phyloP scores from a whole-genome alignment of 2,329 filamentous ascomycete genomes.

The Hypoxylon sp. region DNA sequence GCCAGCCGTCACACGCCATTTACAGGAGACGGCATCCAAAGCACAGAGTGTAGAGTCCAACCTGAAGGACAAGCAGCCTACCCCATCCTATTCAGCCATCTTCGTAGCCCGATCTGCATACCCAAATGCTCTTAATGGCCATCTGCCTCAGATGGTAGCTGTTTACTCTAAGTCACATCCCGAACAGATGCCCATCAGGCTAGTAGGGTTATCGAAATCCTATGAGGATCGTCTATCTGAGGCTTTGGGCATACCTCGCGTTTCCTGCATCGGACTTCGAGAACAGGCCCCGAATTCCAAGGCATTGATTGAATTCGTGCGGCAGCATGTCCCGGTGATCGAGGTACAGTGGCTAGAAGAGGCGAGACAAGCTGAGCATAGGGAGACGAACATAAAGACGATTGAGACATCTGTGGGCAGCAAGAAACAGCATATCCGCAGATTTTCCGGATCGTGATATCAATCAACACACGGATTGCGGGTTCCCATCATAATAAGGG shows the following conservation, averaged over 20 bases:
- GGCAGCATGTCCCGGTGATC: conserved; percentile 66
- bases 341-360: conserved; percentile 71
- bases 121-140: conserved; percentile 70
- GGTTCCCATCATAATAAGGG: neutral
- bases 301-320: conserved; percentile 70
- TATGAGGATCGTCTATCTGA: conserved; percentile 71
- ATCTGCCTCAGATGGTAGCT: conserved; percentile 70
- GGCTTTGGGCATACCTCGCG: conserved; percentile 73
- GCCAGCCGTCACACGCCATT: conserved; percentile 71
- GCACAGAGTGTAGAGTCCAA: conserved; percentile 1
- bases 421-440: conserved; percentile 53
- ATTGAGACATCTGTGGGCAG: conserved; percentile 59
- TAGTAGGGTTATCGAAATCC: conserved; percentile 74
- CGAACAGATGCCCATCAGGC: conserved; percentile 62
- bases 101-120: conserved; percentile 73
- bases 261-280: conserved; percentile 74
- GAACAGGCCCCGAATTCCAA: conserved; percentile 70
- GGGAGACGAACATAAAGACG: conserved; percentile 64
- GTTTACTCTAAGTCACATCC: conserved; percentile 63
- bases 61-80: conserved; percentile 7
- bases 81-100: conserved; percentile 63
- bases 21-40: conserved; percentile 63
- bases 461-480: neutral
- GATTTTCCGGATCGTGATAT: conserved; percentile 1
- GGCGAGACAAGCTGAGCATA: conserved; percentile 58